These are phyloP conservation scores for Ganoderma multipileum DNA, from an alignment of 1,284 basidiomycete genomes.

Conservation along the genomic window DNA sequence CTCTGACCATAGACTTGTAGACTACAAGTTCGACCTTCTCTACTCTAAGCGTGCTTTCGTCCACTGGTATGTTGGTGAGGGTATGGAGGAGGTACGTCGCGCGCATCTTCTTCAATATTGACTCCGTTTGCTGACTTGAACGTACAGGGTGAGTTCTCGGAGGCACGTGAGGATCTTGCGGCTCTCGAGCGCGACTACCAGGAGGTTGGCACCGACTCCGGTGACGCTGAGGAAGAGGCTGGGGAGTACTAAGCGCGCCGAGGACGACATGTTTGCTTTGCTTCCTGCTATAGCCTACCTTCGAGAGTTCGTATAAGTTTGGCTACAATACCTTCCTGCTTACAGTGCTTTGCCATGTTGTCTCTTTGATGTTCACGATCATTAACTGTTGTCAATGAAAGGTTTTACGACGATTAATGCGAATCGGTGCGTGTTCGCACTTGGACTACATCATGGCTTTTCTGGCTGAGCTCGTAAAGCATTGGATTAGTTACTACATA, in stretches of 20 bases:
- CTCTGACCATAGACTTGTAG: slow-evolving; percentile 44
- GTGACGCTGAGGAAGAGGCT: slow-evolving; percentile 77
- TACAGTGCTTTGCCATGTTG: slow-evolving; percentile 19
- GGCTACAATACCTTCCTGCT: slow-evolving; percentile 33
- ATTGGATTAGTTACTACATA: not conserved
- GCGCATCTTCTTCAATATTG: not conserved
- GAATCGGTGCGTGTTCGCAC: not conserved
- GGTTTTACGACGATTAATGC: not conserved
- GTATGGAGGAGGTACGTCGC: slow-evolving; percentile 85
- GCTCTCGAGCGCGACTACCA: slow-evolving; percentile 97
- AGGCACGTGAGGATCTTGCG: slow-evolving; percentile 96
- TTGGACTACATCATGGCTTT: not conserved
- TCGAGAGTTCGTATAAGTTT: slow-evolving; percentile 28
- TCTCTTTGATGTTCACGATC: slow-evolving; percentile 8
- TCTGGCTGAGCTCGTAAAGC: not conserved
- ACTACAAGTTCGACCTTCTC: slow-evolving; percentile 98
- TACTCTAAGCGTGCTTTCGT: slow-evolving; percentile 94
- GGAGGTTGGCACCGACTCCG: slow-evolving; percentile 93
- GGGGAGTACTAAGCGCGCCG: slow-evolving; percentile 68
- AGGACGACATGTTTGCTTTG: slow-evolving; percentile 21
- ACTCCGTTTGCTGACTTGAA: not conserved
- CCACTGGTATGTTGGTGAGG: slow-evolving; percentile 96
- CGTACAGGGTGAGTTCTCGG: slow-evolving; percentile 87
- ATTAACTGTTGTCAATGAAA: slow-evolving; percentile 11
- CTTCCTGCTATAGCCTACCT: slow-evolving; percentile 28